Evolutionary conservation across 202 grass and related monocot genomes (phyloP).

Genomic region (Panicum hallii): DNA sequence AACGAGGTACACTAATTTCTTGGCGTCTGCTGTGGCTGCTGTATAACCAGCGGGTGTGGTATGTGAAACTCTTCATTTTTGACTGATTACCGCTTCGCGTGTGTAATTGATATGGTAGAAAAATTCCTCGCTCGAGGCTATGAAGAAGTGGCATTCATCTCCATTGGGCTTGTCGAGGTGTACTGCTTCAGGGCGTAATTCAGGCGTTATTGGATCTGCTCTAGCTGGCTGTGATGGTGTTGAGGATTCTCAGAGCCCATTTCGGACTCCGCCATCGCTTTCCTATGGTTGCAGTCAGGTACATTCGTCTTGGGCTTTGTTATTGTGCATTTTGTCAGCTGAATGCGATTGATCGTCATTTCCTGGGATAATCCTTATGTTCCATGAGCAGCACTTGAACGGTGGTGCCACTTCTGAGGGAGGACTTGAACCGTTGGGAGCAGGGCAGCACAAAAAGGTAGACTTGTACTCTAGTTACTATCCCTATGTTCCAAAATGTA

Average conservation of each 20-base stretch:
- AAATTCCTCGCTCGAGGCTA: conserved; percentile 56
- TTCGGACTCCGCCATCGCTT: conserved; percentile 82
- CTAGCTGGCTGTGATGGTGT: conserved; percentile 45
- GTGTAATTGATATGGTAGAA: conserved; percentile 42
- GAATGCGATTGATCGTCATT: conserved; percentile 16
- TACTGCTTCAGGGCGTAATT: conserved; percentile 34
- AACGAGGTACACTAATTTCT: conserved; percentile 43
- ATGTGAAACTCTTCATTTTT: conserved; percentile 10
- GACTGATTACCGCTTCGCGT: not conserved
- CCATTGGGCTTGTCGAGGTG: conserved; percentile 51
- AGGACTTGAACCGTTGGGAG: conserved; percentile 54
- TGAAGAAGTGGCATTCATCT: conserved; percentile 78
- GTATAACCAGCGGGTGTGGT: not conserved
- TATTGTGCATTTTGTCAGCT: not conserved
- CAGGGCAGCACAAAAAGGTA: conserved; percentile 75
- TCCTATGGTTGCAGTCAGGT: conserved; percentile 70
- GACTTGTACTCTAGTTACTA: not conserved
- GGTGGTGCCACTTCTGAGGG: conserved; percentile 44
- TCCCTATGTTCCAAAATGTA: not conserved
- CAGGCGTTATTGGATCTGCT: conserved; percentile 24
- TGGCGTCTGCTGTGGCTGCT: conserved; percentile 2
- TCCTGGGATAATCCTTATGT: conserved; percentile 39
- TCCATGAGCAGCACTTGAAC: conserved; percentile 47
- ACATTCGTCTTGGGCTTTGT: conserved; percentile 1
- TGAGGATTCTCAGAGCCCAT: conserved; percentile 69